Evolutionary conservation across 2,329 filamentous ascomycete genomes (phyloP).

Genomic region (Sclerotinia nivalis): DNA sequence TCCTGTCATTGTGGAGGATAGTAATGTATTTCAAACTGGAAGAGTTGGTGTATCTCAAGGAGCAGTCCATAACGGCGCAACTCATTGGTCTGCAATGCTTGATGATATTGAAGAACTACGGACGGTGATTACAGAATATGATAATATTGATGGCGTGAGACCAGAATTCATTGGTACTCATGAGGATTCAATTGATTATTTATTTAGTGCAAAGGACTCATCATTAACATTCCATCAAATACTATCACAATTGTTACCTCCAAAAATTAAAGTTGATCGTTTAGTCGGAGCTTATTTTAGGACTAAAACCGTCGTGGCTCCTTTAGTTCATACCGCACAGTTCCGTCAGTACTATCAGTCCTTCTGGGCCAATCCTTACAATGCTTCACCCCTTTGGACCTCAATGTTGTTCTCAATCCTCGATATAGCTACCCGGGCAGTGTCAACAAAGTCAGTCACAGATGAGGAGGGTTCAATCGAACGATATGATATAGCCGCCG

Average conservation of each 20-base stretch:
- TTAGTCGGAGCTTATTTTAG: conserved; percentile 31
- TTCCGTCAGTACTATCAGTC: conserved; percentile 34
- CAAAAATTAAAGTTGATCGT: conserved; percentile 31
- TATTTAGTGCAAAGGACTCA: background rate
- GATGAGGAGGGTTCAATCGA: background rate
- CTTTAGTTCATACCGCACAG: conserved; percentile 32
- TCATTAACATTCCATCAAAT: conserved; percentile 27
- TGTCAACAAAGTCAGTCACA: background rate
- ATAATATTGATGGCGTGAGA: background rate
- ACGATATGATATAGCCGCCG: conserved; percentile 38
- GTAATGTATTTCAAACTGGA: background rate
- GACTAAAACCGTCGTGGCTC: conserved; percentile 27
- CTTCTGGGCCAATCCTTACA: conserved; percentile 29
- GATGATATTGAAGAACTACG: conserved; percentile 34
- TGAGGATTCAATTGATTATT: no score
- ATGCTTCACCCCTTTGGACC: conserved; percentile 32
- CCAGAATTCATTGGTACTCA: background rate
- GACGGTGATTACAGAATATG: conserved; percentile 16
- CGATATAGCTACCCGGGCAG: conserved; percentile 26
- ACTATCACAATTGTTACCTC: conserved; percentile 29
- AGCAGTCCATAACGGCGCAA: conserved; percentile 25
- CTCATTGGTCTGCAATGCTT: conserved; percentile 34
- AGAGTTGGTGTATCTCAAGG: conserved; percentile 20
- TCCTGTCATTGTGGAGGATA: background rate
- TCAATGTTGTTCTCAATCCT: conserved; percentile 36